Percentiles rank a stretch among this genome's conserved stretches.
Conservation (phyloP, 2,329 filamentous ascomycete species). For the Xenoacremonium recifei region DNA sequence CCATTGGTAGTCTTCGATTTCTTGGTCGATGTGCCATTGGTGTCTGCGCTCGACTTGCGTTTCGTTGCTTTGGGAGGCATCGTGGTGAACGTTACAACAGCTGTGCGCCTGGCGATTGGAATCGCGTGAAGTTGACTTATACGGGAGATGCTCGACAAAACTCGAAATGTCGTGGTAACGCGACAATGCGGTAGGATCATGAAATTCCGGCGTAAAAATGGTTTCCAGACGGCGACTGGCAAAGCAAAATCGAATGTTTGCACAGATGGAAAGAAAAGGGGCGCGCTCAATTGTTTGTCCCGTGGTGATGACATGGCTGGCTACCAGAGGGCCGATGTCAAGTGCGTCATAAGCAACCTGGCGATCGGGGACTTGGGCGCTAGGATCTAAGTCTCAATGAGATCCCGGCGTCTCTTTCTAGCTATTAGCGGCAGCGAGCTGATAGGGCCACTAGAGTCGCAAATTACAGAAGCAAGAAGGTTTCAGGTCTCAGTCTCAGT, state of each 20-base stretch:
- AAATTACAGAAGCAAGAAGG: too few relatives aligned
- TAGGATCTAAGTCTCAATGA: too few relatives aligned
- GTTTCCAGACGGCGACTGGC: too few relatives aligned
- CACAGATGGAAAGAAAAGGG: neutral
- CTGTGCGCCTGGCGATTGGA: neutral
- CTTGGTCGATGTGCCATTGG: constrained; percentile 26
- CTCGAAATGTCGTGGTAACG: neutral
- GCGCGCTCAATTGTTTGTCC: constrained; percentile 6
- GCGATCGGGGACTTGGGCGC: constrained; percentile 27
- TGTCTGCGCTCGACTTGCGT: constrained; percentile 23
- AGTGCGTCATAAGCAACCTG: constrained; percentile 28
- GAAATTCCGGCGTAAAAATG: neutral
- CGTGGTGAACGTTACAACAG: constrained; percentile 12
- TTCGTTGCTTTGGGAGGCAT: constrained; percentile 29
- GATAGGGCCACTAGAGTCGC: too few relatives aligned
- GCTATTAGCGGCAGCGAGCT: too few relatives aligned
- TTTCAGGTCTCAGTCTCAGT: too few relatives aligned
- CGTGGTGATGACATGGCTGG: constrained; percentile 24
- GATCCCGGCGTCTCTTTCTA: too few relatives aligned
- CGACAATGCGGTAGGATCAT: neutral
- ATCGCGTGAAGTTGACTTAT: neutral
- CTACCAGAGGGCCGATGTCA: constrained; percentile 27
- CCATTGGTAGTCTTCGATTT: constrained; percentile 31
- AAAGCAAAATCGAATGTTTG: neutral
- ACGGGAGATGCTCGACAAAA: neutral